Conservation (phyloP, 176 grass and related monocot species). For the Puccinellia tenuiflora region DNA sequence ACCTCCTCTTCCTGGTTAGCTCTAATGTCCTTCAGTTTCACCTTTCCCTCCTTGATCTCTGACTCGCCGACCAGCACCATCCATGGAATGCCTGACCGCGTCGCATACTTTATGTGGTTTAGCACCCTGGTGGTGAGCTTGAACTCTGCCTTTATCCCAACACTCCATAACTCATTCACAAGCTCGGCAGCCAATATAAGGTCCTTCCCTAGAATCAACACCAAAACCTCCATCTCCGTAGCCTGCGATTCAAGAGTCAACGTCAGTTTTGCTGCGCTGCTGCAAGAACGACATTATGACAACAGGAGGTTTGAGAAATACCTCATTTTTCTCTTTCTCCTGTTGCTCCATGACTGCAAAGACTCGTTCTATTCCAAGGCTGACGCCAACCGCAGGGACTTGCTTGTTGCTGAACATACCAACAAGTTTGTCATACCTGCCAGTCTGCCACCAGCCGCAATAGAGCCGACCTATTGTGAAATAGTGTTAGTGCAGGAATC, state of each 20-base stretch:
- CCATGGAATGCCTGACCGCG: slow-evolving; percentile 61
- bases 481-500: slow-evolving; percentile 19
- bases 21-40: slow-evolving; percentile 79
- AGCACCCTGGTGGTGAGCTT: slow-evolving; percentile 64
- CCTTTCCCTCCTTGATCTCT: slow-evolving; percentile 36
- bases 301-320: slow-evolving; percentile 25
- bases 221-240: slow-evolving; percentile 82
- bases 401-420: slow-evolving; percentile 96
- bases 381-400: slow-evolving; percentile 92
- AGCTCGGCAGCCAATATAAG: slow-evolving; percentile 63
- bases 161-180: slow-evolving; percentile 70
- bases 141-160: slow-evolving; percentile 87
- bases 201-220: slow-evolving; percentile 83
- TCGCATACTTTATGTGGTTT: slow-evolving; percentile 66
- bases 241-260: slow-evolving; percentile 28
- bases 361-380: slow-evolving; percentile 96
- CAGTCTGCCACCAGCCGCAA: slow-evolving; percentile 96
- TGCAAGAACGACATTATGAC: neutral
- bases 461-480: slow-evolving; percentile 72
- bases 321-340: slow-evolving; percentile 78
- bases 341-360: slow-evolving; percentile 94
- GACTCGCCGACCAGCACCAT: slow-evolving; percentile 81
- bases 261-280: neutral
- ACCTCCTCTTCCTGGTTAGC: slow-evolving; percentile 57
- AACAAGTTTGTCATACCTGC: slow-evolving; percentile 80